Conservation (phyloP, 208 protist genomes). For the Trypanosoma theileri region DNA sequence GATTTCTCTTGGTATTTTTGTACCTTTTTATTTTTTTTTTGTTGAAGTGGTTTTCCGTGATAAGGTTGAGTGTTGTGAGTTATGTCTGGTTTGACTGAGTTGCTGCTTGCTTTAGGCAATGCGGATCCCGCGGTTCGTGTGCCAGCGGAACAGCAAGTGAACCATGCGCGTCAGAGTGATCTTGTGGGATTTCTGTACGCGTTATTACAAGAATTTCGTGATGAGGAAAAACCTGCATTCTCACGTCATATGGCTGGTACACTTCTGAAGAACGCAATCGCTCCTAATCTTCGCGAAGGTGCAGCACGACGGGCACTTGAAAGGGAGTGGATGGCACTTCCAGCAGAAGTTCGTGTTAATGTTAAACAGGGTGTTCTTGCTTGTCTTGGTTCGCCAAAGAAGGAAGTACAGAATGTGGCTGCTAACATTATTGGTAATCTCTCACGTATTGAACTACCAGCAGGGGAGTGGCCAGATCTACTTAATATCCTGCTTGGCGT, state of each 20-base stretch:
- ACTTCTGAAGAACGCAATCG: slow-evolving; percentile 95
- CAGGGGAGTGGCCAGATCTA: slow-evolving; percentile 93
- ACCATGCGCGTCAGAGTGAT: slow-evolving; percentile 63
- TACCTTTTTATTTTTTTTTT: slow-evolving; percentile 12
- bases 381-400: slow-evolving; percentile 70
- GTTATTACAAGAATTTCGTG: slow-evolving; percentile 88
- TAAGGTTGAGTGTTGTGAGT: background rate
- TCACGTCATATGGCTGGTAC: slow-evolving; percentile 92
- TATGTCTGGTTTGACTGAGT: slow-evolving; percentile 69
- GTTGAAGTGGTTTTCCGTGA: background rate
- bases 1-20: background rate
- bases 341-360: slow-evolving; percentile 44
- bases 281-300: slow-evolving; percentile 82
- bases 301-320: slow-evolving; percentile 63
- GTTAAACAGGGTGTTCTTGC: slow-evolving; percentile 79
- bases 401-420: slow-evolving; percentile 89
- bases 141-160: slow-evolving; percentile 73
- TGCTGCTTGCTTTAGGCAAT: slow-evolving; percentile 68
- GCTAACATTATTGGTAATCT: slow-evolving; percentile 95
- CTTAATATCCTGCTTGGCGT: slow-evolving; percentile 85
- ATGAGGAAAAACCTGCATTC: slow-evolving; percentile 83
- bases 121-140: slow-evolving; percentile 67
- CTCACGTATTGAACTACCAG: slow-evolving; percentile 94
- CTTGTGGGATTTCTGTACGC: slow-evolving; percentile 84
- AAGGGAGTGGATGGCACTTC: slow-evolving; percentile 65